phyloP scores from a whole-genome alignment of 257 asterid genomes.

The Primulina huaijiensis region DNA sequence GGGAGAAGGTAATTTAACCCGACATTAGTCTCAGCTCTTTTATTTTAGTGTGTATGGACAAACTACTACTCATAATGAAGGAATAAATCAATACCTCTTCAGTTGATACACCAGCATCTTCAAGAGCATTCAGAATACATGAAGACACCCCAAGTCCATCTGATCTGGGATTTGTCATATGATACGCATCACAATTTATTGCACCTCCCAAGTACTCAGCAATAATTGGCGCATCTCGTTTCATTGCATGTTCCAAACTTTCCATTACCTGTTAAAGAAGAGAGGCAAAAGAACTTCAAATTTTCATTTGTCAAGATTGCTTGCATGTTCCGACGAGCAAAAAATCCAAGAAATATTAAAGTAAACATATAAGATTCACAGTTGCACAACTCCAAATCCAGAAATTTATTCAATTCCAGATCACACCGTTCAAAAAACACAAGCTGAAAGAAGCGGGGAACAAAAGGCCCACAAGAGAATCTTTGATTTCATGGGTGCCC shows the following conservation, averaged over 20 bases:
- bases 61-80: neutral
- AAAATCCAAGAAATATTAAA: too few relatives aligned
- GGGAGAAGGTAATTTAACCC: neutral
- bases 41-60: neutral
- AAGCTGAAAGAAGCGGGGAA: too few relatives aligned
- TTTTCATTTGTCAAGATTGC: neutral
- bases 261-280: constrained; percentile 73
- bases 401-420: too few relatives aligned
- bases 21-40: neutral
- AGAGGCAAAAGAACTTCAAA: constrained; percentile 14
- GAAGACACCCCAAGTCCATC: constrained; percentile 98
- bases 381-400: too few relatives aligned
- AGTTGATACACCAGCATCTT: constrained; percentile 86
- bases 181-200: constrained; percentile 90
- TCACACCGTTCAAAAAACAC: too few relatives aligned
- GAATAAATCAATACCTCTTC: constrained; percentile 67
- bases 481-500: neutral
- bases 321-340: neutral
- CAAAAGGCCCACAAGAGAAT: too few relatives aligned
- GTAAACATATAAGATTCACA: too few relatives aligned
- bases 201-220: constrained; percentile 98
- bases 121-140: constrained; percentile 70
- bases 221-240: constrained; percentile 82
- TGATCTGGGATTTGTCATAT: constrained; percentile 97
- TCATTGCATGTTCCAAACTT: constrained; percentile 96